phyloP scores from a whole-genome alignment of 2,329 filamentous ascomycete species.

The Cytospora chrysosperma region DNA sequence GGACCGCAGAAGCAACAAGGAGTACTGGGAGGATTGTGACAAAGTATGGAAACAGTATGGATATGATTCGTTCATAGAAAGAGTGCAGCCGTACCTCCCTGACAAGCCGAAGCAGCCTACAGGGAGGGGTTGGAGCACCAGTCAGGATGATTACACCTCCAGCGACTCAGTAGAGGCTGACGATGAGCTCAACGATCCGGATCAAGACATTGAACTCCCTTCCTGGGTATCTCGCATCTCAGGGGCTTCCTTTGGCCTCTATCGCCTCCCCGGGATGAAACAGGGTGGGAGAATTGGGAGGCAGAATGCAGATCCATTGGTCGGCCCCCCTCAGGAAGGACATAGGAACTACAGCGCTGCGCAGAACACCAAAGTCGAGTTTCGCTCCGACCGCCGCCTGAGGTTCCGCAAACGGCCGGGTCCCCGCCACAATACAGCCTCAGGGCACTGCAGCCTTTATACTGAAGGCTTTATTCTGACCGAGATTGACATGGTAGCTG shows the following conservation, averaged over 20 bases:
- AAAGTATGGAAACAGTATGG: neutral
- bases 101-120: neutral
- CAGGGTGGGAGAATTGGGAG: constrained; percentile 30
- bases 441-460: constrained; percentile 33
- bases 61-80: neutral
- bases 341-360: constrained; percentile 35
- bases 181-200: neutral
- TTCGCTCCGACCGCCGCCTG: constrained; percentile 21
- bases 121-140: neutral
- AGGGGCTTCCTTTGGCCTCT: constrained; percentile 30
- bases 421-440: neutral
- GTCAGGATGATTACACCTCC: neutral
- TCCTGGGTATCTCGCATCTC: constrained; percentile 33
- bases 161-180: neutral
- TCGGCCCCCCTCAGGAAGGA: constrained; percentile 31
- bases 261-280: constrained; percentile 26
- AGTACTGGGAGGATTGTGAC: neutral
- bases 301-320: constrained; percentile 37
- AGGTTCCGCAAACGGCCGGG: constrained; percentile 29
- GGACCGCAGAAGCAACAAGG: neutral
- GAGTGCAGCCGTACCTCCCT: neutral
- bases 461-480: constrained; percentile 35
- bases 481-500: constrained; percentile 22
- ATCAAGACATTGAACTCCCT: constrained; percentile 26
- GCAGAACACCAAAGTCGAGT: constrained; percentile 24